Base-by-base conservation (phyloP, 371 early-diverging fungal genomes). In the Apophysomyces sp. region DNA sequence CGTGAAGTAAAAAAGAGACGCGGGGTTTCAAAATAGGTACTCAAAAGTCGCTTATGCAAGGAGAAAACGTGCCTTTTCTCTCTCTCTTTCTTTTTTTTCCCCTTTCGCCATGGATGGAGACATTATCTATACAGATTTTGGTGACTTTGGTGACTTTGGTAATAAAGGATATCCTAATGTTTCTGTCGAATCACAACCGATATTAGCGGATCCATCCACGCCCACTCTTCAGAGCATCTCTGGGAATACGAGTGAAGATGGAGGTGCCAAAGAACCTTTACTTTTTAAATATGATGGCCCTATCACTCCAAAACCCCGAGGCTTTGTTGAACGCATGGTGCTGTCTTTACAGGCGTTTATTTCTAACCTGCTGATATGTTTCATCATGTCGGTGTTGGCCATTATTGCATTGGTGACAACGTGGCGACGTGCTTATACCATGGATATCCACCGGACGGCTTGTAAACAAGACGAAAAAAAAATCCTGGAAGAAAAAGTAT, bases 401-500 rank as follows among this genome's bases (percentile, higher is more conserved):
- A 21, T 21, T 16, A 21, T 44, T 11, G n/a, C 49, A 11, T 8
- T 16, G 18, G 49, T 21, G 9, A 21, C 49, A 3, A 21, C 21
- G 49, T 21, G 24, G 24, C 11, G 27, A 3, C 49, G 49, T 21
- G 21, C n/a, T 18, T n/a, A 4, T 9, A 21, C 9, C 1, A 21
- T 21, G 21, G 5, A 21, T 7, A 21, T 21, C 4, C 5, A 4
- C 4, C 27, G 8, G 4, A 9, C 49, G 3, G 24, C 9, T 11
- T 44, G 24, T 21, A 1, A 18, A 15, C 29, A 52, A 12, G 16
- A 58, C 15, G 60, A 68, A 21, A 3, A n/a, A 1, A 5, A 39
- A 0, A 8, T 18, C 6, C 69, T 60, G 1, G 52, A 72, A 16
- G 79, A 78, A 53, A n/a, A 63, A 2, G 51, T 78, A 0, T 66